Evolutionary conservation across 2,329 filamentous ascomycete species (phyloP).

Genomic region (Colletotrichum somersetense): DNA sequence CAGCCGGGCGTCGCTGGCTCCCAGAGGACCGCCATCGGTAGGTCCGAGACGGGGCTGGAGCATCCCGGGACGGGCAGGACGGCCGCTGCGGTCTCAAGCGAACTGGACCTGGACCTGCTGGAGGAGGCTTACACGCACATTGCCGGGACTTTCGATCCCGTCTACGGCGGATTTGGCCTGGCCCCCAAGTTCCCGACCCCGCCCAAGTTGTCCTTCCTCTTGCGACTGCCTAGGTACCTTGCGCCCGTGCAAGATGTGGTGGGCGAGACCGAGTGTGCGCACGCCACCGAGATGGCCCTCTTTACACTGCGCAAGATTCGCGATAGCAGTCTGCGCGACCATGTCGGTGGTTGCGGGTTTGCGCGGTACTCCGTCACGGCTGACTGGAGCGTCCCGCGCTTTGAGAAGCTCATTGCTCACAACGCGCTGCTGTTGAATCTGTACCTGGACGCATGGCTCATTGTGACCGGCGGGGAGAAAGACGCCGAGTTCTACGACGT

Average conservation of each 20-base stretch:
- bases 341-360: constrained; percentile 67
- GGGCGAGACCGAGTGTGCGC: constrained; percentile 80
- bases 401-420: constrained; percentile 97
- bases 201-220: constrained; percentile 84
- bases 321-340: constrained; percentile 67
- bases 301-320: constrained; percentile 82
- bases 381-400: constrained; percentile 95
- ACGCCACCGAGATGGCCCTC: constrained; percentile 83
- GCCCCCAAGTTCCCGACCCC: constrained; percentile 94
- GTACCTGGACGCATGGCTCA: constrained; percentile 87
- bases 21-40: constrained; percentile 28
- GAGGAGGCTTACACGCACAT: constrained; percentile 92
- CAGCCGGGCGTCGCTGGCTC: constrained; percentile 40
- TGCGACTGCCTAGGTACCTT: constrained; percentile 80
- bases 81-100: constrained; percentile 64
- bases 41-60: constrained; percentile 46
- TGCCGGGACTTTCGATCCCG: constrained; percentile 80
- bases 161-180: constrained; percentile 82
- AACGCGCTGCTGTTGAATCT: constrained; percentile 87
- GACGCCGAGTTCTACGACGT: constrained; percentile 81
- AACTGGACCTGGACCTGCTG: constrained; percentile 88
- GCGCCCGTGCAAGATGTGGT: constrained; percentile 84
- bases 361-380: constrained; percentile 87
- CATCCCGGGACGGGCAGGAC: constrained; percentile 33
- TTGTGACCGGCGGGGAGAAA: constrained; percentile 58